These are phyloP conservation scores for Lanmaoa rubissima DNA, from an alignment of 768 basidiomycete genomes.

Conservation along the genomic window DNA sequence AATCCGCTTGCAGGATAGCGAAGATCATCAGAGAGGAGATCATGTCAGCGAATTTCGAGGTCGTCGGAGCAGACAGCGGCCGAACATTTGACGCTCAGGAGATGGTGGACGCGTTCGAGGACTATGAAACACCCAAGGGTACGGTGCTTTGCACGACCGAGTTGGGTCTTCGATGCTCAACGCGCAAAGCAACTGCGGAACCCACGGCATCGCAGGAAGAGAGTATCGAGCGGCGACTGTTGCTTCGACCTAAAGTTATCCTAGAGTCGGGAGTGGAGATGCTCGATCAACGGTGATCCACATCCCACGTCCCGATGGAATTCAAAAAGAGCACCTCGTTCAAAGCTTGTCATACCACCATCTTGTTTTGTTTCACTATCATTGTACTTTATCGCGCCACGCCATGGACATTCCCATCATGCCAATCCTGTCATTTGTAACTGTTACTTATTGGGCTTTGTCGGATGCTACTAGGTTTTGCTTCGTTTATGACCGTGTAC, in stretches of 20 bases:
- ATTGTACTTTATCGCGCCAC: slow-evolving; percentile 14
- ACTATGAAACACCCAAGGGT: slow-evolving; percentile 50
- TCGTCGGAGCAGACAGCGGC: slow-evolving; percentile 58
- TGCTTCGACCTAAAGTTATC: slow-evolving; percentile 74
- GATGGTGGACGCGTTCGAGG: slow-evolving; percentile 65
- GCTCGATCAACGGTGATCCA: slow-evolving; percentile 35
- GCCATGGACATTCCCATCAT: slow-evolving; percentile 13
- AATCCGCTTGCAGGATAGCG: slow-evolving; percentile 60
- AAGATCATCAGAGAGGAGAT: slow-evolving; percentile 70
- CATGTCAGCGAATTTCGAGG: slow-evolving; percentile 74
- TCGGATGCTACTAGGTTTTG: slow-evolving; percentile 1
- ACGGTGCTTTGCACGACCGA: slow-evolving; percentile 68
- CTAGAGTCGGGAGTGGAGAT: slow-evolving; percentile 65
- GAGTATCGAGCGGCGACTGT: slow-evolving; percentile 52
- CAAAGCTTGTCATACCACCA: background rate
- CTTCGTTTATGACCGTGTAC: slow-evolving; percentile 5
- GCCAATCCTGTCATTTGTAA: slow-evolving; percentile 1
- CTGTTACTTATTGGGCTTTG: slow-evolving; percentile 8
- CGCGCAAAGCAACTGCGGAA: slow-evolving; percentile 37
- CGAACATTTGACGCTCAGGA: slow-evolving; percentile 45
- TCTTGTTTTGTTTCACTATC: slow-evolving; percentile 6
- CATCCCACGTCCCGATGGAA: background rate
- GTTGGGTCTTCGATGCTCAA: slow-evolving; percentile 65
- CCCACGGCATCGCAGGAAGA: slow-evolving; percentile 36
- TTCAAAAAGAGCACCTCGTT: background rate